Evolutionary conservation across 2,329 filamentous ascomycete species (phyloP).

Genomic region (Fusarium clavum): DNA sequence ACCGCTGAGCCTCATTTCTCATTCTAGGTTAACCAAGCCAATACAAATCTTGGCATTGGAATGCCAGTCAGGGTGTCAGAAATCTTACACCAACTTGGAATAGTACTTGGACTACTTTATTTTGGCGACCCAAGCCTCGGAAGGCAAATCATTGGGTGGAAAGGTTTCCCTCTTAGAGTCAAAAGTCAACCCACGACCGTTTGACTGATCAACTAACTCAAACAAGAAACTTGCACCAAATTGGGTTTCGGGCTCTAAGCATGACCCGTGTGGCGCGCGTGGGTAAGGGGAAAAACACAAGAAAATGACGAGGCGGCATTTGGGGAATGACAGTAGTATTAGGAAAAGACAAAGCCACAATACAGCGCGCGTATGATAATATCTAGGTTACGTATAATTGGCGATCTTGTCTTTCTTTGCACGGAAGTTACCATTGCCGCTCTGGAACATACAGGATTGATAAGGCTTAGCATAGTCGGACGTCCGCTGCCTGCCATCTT

Average conservation of each 20-base stretch:
- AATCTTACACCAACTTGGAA: not conserved
- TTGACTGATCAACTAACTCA: not conserved
- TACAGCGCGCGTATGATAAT: slow-evolving; percentile 6
- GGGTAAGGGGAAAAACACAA: slow-evolving; percentile 37
- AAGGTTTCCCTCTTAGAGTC: slow-evolving; percentile 9
- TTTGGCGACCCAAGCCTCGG: not conserved
- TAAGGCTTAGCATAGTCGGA: not conserved
- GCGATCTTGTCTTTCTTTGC: not conserved
- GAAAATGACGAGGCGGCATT: slow-evolving; percentile 36
- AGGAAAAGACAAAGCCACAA: slow-evolving; percentile 30
- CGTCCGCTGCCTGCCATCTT: not conserved
- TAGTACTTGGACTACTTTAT: not conserved
- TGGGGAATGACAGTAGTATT: slow-evolving; percentile 29
- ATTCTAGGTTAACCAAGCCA: slow-evolving; percentile 7
- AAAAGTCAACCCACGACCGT: not conserved
- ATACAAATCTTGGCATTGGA: slow-evolving; percentile 25
- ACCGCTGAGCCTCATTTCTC: slow-evolving; percentile 35
- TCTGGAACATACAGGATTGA: slow-evolving; percentile 8
- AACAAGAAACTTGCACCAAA: not conserved
- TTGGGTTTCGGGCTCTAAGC: slow-evolving; percentile 12
- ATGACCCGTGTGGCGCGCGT: slow-evolving; percentile 22
- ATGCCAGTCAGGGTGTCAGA: not conserved
- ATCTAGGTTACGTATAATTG: slow-evolving; percentile 4
- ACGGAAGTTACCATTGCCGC: slow-evolving; percentile 20
- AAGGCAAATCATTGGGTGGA: not conserved